Conservation (phyloP, 306 rosid genomes). For the Hippophae rhamnoides region DNA sequence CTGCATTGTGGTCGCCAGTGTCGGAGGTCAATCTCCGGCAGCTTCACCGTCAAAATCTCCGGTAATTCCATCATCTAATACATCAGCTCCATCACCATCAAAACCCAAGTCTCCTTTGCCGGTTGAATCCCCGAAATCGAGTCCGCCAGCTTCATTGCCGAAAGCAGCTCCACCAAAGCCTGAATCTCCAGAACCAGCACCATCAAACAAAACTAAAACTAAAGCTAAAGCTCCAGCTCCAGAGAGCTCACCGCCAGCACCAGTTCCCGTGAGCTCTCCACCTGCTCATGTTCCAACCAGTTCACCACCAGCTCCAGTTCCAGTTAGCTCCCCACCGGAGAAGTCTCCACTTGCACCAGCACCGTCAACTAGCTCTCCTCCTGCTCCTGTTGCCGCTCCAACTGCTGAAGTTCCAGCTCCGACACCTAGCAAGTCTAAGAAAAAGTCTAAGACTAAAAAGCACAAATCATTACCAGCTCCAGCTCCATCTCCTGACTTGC, state of each 20-base stretch:
- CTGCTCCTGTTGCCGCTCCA: slow-evolving; percentile 41
- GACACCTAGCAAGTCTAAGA: slow-evolving; percentile 20
- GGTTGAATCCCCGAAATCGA: slow-evolving; percentile 43
- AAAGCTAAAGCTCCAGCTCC: slow-evolving; percentile 18
- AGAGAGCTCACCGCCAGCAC: slow-evolving; percentile 32
- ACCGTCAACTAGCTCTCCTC: slow-evolving; percentile 18
- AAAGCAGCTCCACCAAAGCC: slow-evolving; percentile 19
- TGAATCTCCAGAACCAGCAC: slow-evolving; percentile 19
- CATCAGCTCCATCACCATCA: slow-evolving; percentile 45
- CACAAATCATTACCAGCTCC: slow-evolving; percentile 10
- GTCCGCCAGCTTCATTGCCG: slow-evolving; percentile 44
- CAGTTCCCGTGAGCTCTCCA: slow-evolving; percentile 44
- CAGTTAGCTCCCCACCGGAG: slow-evolving; percentile 29
- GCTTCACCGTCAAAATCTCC: slow-evolving; percentile 32
- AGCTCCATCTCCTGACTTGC: not conserved
- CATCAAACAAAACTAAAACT: too few species aligned
- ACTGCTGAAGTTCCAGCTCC: slow-evolving; percentile 11
- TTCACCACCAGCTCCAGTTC: slow-evolving; percentile 42
- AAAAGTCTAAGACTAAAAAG: not conserved
- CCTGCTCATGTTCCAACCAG: slow-evolving; percentile 45
- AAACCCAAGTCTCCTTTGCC: slow-evolving; percentile 52
- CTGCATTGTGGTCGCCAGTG: slow-evolving; percentile 68
- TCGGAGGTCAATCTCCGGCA: slow-evolving; percentile 78
- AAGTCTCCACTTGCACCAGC: slow-evolving; percentile 38
- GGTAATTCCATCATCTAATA: slow-evolving; percentile 20